phyloP scores from a whole-genome alignment of 2,329 filamentous ascomycete species.

The Apiospora marii region DNA sequence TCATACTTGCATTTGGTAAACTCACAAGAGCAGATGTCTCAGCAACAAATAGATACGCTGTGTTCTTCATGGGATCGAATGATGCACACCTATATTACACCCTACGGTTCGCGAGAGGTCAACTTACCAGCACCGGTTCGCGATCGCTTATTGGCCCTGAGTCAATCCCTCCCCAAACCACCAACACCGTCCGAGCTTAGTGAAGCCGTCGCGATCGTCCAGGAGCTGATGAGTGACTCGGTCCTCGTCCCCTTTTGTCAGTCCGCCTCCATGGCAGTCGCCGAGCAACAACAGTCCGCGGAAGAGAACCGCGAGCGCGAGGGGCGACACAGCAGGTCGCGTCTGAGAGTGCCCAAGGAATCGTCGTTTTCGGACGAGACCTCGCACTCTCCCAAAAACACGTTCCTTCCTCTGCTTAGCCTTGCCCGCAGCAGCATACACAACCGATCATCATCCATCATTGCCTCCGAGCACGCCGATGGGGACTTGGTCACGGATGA shows the following conservation, averaged over 20 bases:
- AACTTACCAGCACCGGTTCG: conserved; percentile 89
- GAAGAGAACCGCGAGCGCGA: conserved; percentile 45
- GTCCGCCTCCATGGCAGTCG: conserved; percentile 52
- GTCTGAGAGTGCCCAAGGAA: conserved; percentile 49
- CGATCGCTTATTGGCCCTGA: conserved; percentile 73
- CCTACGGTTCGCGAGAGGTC: conserved; percentile 85
- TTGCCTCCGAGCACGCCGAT: conserved; percentile 53
- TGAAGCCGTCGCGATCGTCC: conserved; percentile 85
- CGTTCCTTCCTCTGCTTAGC: conserved; percentile 52
- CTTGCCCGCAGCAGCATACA: conserved; percentile 47
- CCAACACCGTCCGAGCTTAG: conserved; percentile 79
- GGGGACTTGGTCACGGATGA: conserved; percentile 69
- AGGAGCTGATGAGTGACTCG: conserved; percentile 97
- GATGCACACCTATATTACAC: conserved; percentile 87
- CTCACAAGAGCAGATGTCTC: conserved; percentile 50
- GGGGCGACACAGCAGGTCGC: conserved; percentile 48
- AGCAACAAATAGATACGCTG: conserved; percentile 68
- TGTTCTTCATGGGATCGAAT: conserved; percentile 86
- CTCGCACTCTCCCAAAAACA: conserved; percentile 53
- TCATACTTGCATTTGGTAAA: conserved; percentile 57
- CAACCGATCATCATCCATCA: conserved; percentile 53
- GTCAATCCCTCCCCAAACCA: conserved; percentile 62
- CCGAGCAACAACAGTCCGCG: conserved; percentile 45
- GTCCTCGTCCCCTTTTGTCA: conserved; percentile 93
- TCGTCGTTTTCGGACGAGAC: conserved; percentile 46